phyloP scores from a whole-genome alignment of 805 yeast genomes.

The Candida sakaeoensis region DNA sequence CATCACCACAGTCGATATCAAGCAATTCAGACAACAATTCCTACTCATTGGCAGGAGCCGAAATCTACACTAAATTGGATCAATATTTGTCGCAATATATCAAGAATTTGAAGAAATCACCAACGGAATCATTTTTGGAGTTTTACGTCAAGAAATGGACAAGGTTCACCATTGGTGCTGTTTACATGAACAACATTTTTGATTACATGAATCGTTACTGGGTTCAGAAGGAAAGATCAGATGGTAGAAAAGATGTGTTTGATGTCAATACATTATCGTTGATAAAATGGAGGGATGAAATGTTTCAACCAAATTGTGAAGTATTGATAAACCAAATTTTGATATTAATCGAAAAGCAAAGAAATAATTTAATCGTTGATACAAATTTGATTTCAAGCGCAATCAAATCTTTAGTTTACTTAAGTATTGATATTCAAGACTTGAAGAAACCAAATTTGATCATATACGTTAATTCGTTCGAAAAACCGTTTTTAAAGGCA shows the following conservation, averaged over 20 bases:
- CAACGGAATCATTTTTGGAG: slow-evolving; percentile 66
- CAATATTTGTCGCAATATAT: slow-evolving; percentile 63
- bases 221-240: slow-evolving; percentile 94
- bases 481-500: slow-evolving; percentile 66
- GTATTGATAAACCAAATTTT: slow-evolving; percentile 67
- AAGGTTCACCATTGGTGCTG: slow-evolving; percentile 86
- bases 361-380: slow-evolving; percentile 73
- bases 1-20: slow-evolving; percentile 12
- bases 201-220: slow-evolving; percentile 96
- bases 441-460: slow-evolving; percentile 78
- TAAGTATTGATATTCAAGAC: slow-evolving; percentile 90
- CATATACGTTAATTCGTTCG: slow-evolving; percentile 79
- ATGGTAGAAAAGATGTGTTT: slow-evolving; percentile 83
- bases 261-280: slow-evolving; percentile 89
- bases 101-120: slow-evolving; percentile 43
- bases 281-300: slow-evolving; percentile 79
- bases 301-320: slow-evolving; percentile 67
- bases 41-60: slow-evolving; percentile 77
- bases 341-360: slow-evolving; percentile 69
- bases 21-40: slow-evolving; percentile 22
- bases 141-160: slow-evolving; percentile 88
- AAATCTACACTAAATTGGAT: slow-evolving; percentile 71
- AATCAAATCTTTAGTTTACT: slow-evolving; percentile 78
- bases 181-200: slow-evolving; percentile 85
- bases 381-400: slow-evolving; percentile 65